phyloP scores from a whole-genome alignment of 306 rosid species.

The Dryas alaskensis region DNA sequence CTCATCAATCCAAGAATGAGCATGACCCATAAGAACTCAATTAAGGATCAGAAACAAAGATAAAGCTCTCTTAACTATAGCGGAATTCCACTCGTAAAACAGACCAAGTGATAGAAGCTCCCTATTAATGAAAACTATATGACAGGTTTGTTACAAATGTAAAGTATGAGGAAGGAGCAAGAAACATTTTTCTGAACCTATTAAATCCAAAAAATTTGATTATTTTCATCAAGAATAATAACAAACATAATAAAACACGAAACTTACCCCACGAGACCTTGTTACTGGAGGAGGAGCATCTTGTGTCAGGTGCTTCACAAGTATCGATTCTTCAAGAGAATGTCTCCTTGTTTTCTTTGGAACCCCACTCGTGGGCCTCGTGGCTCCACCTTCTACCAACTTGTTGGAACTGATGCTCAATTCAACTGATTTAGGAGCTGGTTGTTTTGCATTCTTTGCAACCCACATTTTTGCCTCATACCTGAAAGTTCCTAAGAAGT shows the following conservation, averaged over 20 bases:
- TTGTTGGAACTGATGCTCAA: conserved; percentile 21
- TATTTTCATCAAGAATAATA: not conserved
- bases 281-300: conserved; percentile 32
- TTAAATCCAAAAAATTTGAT: not conserved
- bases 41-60: not conserved
- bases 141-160: not conserved
- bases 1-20: not conserved
- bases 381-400: conserved; percentile 28
- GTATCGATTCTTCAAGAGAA: conserved; percentile 79
- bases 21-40: not conserved
- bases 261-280: conserved; percentile 49
- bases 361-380: conserved; percentile 25
- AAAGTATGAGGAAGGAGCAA: conserved; percentile 5
- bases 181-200: not conserved
- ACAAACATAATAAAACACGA: conserved; percentile 11
- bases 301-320: conserved; percentile 36
- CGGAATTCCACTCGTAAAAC: not conserved
- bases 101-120: not conserved
- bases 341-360: conserved; percentile 51
- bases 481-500: conserved; percentile 46
- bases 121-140: not conserved
- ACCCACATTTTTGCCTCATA: conserved; percentile 73
- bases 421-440: conserved; percentile 39
- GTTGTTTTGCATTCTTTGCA: conserved; percentile 30
- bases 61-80: not conserved